Evolutionary conservation across 495 filamentous ascomycete species (phyloP).

Genomic region (Friedmanniomyces simplex): DNA sequence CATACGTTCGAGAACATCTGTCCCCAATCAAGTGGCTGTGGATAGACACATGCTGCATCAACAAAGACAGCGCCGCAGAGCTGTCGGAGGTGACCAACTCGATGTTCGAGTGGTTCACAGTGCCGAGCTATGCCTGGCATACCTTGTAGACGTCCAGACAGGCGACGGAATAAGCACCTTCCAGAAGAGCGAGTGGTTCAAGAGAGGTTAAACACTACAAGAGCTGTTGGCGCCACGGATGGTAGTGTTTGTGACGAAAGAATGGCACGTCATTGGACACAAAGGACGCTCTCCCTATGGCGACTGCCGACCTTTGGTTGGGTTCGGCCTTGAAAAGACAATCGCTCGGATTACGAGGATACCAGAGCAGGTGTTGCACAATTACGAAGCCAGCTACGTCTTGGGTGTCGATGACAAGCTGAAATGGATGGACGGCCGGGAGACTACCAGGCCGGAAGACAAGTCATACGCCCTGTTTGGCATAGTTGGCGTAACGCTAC

Average conservation of each 20-base stretch:
- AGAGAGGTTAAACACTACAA: constrained; percentile 16
- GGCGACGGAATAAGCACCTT: neutral
- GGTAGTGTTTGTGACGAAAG: constrained; percentile 10
- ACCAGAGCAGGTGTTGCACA: neutral
- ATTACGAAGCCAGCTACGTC: neutral
- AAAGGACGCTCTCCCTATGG: constrained; percentile 4
- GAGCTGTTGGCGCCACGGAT: constrained; percentile 16
- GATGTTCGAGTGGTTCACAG: constrained; percentile 16
- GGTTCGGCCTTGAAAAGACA: neutral
- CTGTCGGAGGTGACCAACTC: constrained; percentile 16
- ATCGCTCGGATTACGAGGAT: constrained; percentile 9
- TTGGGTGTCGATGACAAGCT: constrained; percentile 5
- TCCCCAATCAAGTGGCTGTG: constrained; percentile 7
- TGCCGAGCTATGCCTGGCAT: constrained; percentile 16
- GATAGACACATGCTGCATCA: constrained; percentile 25
- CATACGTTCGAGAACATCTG: neutral
- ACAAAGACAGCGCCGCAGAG: constrained; percentile 14
- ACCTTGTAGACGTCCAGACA: constrained; percentile 8
- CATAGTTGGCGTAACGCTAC: constrained; percentile 9
- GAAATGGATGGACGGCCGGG: constrained; percentile 13
- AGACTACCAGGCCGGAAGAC: constrained; percentile 14
- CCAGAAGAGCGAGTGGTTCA: constrained; percentile 8
- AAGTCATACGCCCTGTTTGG: constrained; percentile 16
- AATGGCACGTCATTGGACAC: constrained; percentile 10
- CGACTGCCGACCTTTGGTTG: neutral